Conservation (phyloP, 495 filamentous ascomycete species). For the Aspergillus baeticus region DNA sequence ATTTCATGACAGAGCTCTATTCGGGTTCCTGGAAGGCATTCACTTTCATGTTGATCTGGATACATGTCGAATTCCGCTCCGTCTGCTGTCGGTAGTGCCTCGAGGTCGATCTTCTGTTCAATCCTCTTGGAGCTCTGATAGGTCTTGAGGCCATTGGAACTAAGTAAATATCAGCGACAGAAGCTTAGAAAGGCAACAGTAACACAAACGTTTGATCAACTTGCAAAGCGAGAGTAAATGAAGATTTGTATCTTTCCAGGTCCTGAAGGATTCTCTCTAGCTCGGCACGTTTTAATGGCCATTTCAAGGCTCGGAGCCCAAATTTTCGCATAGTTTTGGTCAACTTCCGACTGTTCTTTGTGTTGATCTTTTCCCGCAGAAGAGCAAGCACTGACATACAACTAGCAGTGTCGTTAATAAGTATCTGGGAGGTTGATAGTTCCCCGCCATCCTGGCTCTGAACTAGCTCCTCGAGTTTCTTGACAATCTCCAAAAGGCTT, state of each 20-base stretch:
- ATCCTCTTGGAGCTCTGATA: too few relatives aligned
- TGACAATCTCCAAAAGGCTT: too few relatives aligned
- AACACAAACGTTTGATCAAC: constrained; percentile 31
- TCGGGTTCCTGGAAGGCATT: neutral
- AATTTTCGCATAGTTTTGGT: too few relatives aligned
- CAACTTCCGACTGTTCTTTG: too few relatives aligned
- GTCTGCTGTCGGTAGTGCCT: neutral
- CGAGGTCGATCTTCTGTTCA: neutral
- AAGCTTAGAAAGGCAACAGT: neutral
- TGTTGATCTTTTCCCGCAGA: too few relatives aligned
- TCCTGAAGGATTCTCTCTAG: constrained; percentile 21
- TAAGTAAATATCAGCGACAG: neutral
- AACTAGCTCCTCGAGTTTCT: too few relatives aligned
- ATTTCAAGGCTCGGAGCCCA: too few relatives aligned
- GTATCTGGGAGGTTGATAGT: too few relatives aligned
- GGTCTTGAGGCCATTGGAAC: neutral
- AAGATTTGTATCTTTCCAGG: constrained; percentile 31
- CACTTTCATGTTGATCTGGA: neutral
- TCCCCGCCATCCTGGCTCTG: too few relatives aligned
- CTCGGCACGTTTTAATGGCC: too few relatives aligned
- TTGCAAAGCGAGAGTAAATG: constrained; percentile 28
- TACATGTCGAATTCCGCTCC: neutral
- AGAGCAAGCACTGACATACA: too few relatives aligned
- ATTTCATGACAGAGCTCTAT: neutral
- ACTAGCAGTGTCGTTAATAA: too few relatives aligned